Percentiles rank a stretch among this genome's conserved stretches.
phyloP scores from a whole-genome alignment of 305 asterid species.

The Nicotiana rustica region DNA sequence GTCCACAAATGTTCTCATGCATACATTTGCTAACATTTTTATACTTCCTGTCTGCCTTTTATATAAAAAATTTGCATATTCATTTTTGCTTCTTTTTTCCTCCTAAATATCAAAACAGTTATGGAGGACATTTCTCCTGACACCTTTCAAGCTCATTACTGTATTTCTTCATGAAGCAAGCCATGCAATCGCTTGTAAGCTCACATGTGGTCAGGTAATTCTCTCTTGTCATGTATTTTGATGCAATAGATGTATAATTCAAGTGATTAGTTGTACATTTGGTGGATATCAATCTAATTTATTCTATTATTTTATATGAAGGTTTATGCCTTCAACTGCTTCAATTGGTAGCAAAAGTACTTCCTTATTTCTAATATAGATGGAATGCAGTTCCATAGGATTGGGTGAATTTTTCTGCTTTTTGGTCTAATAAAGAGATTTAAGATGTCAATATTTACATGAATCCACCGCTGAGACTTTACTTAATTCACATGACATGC shows the following conservation, averaged over 20 bases:
- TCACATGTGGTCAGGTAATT: conserved; percentile 91
- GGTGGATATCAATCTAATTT: not conserved
- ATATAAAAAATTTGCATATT: not conserved
- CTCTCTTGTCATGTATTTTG: conserved; percentile 22
- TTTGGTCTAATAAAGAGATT: conserved; percentile 17
- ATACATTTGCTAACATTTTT: not conserved
- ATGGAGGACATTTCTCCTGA: conserved; percentile 86
- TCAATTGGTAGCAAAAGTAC: not conserved
- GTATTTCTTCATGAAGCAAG: conserved; percentile 98
- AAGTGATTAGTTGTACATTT: not conserved
- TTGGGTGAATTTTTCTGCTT: not conserved
- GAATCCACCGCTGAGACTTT: not conserved
- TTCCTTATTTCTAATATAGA: not conserved
- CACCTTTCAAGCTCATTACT: conserved; percentile 94
- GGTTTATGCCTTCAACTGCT: not conserved
- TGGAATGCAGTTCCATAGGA: not conserved
- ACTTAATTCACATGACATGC: not conserved
- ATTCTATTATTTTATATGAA: not conserved
- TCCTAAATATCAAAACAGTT: conserved; percentile 51
- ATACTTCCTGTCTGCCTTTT: not conserved
- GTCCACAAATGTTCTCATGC: not conserved
- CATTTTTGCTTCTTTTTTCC: not conserved
- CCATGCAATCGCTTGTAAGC: conserved; percentile 91
- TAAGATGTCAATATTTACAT: not conserved
- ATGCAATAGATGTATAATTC: not conserved